Percentiles rank a stretch among this genome's conserved stretches.
Evolutionary conservation across 768 basidiomycete species (phyloP).

Genomic region (Tulasnella sp.): DNA sequence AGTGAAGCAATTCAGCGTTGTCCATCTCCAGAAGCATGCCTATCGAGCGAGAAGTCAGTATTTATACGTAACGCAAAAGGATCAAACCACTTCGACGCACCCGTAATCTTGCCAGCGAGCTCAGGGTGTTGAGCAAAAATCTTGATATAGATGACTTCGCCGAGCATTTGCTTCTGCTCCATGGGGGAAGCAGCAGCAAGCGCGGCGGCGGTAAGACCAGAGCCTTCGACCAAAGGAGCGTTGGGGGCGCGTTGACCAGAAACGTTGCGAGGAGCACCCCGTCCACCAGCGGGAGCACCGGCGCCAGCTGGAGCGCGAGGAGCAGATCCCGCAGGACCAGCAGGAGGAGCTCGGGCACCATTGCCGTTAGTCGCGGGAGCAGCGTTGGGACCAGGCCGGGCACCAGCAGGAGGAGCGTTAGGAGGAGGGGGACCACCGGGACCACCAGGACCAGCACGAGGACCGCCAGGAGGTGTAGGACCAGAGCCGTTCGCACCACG

Average conservation of each 20-base stretch:
- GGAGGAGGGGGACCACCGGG: slow-evolving; percentile 60
- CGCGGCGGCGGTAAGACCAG: slow-evolving; percentile 63
- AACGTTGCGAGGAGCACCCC: slow-evolving; percentile 43
- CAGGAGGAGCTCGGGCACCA: slow-evolving; percentile 45
- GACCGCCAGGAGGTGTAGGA: slow-evolving; percentile 65
- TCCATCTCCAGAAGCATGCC: slow-evolving; percentile 98
- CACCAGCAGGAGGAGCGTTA: slow-evolving; percentile 44
- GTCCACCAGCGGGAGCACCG: slow-evolving; percentile 42
- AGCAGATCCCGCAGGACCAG: slow-evolving; percentile 42
- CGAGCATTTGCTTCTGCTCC: slow-evolving; percentile 99
- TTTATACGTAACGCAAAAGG: neutral
- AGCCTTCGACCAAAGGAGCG: slow-evolving; percentile 54
- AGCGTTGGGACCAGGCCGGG: slow-evolving; percentile 44
- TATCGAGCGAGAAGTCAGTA: slow-evolving; percentile 20
- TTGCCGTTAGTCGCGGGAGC: slow-evolving; percentile 51
- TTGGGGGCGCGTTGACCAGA: slow-evolving; percentile 40
- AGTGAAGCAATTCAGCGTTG: slow-evolving; percentile 86
- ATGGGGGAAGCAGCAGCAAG: slow-evolving; percentile 63
- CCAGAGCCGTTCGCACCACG: slow-evolving; percentile 58
- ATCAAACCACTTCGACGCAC: slow-evolving; percentile 41
- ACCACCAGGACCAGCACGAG: slow-evolving; percentile 43
- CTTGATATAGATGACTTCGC: slow-evolving; percentile 93
- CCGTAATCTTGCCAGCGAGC: slow-evolving; percentile 97
- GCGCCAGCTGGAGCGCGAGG: slow-evolving; percentile 39
- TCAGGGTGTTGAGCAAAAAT: slow-evolving; percentile 89